phyloP scores from a whole-genome alignment of 768 basidiomycete genomes.

The Phaffia australis region DNA sequence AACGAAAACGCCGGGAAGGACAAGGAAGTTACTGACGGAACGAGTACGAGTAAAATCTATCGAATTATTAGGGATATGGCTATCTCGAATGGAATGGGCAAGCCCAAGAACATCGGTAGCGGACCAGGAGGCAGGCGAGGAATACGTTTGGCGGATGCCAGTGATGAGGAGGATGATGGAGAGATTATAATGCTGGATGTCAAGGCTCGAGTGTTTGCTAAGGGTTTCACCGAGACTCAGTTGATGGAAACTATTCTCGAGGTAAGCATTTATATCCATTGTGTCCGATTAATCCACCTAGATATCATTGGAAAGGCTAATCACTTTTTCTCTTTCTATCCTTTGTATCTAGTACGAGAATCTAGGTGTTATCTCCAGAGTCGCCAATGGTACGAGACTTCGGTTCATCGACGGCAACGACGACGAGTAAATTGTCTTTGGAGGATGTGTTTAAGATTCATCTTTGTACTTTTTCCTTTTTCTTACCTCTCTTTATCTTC shows the following conservation, averaged over 20 bases:
- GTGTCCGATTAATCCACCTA: constrained; percentile 23
- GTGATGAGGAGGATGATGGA: constrained; percentile 47
- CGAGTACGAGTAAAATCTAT: constrained; percentile 72
- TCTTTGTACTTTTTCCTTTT: neutral
- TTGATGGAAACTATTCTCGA: constrained; percentile 72
- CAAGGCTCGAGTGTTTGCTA: constrained; percentile 67
- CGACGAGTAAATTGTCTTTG: constrained; percentile 12
- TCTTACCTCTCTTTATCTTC: neutral
- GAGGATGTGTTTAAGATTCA: neutral
- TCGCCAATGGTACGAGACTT: constrained; percentile 73
- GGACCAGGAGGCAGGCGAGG: constrained; percentile 38
- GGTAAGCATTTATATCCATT: constrained; percentile 43
- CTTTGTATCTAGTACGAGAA: constrained; percentile 61
- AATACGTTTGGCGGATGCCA: constrained; percentile 52
- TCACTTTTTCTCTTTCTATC: constrained; percentile 8
- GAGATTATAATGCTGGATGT: constrained; percentile 79
- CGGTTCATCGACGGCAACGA: constrained; percentile 46
- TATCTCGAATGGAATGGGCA: constrained; percentile 27
- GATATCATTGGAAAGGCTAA: neutral
- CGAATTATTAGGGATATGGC: constrained; percentile 83
- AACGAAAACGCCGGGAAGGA: constrained; percentile 59
- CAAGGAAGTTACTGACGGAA: constrained; percentile 57
- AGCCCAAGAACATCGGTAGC: constrained; percentile 33
- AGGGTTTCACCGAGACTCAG: constrained; percentile 83
- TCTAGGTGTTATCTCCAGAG: constrained; percentile 64